phyloP scores from a whole-genome alignment of 2,329 filamentous ascomycete species.

The Xylariales sp. region DNA sequence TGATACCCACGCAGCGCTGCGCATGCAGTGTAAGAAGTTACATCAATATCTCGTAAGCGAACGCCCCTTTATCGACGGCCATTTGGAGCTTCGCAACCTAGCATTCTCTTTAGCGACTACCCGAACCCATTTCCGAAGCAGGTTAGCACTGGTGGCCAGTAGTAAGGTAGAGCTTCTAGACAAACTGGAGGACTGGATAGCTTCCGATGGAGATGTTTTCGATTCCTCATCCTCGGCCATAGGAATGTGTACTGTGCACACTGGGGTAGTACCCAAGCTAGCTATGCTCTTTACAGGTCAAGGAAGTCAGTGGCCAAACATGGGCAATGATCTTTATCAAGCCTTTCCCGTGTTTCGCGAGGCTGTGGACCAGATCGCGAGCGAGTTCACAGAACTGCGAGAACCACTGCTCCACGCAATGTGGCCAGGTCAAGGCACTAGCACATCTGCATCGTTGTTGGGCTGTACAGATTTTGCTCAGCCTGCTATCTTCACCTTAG shows the following conservation, averaged over 20 bases:
- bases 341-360: constrained; percentile 20
- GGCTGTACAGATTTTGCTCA: constrained; percentile 26
- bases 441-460: constrained; percentile 15
- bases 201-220: constrained; percentile 2
- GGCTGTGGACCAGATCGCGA: constrained; percentile 16
- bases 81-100: constrained; percentile 17
- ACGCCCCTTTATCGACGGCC: too few relatives aligned
- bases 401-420: constrained; percentile 21
- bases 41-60: constrained; percentile 9
- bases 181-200: constrained; percentile 10
- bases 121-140: constrained; percentile 19
- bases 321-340: constrained; percentile 24
- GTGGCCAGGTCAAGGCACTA: constrained; percentile 22
- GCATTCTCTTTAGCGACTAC: constrained; percentile 25
- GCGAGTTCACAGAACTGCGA: constrained; percentile 17
- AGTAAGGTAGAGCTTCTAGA: constrained; percentile 14
- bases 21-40: constrained; percentile 15
- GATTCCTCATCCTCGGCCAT: constrained; percentile 3
- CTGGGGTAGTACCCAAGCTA: too few relatives aligned
- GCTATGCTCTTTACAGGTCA: constrained; percentile 31
- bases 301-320: constrained; percentile 25
- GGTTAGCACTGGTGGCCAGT: constrained; percentile 16
- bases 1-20: constrained; percentile 16
- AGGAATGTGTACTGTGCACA: too few relatives aligned
- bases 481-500: constrained; percentile 26